These are phyloP conservation scores for Willaertia magna DNA, from an alignment of 208 protist genomes.

Conservation along the genomic window DNA sequence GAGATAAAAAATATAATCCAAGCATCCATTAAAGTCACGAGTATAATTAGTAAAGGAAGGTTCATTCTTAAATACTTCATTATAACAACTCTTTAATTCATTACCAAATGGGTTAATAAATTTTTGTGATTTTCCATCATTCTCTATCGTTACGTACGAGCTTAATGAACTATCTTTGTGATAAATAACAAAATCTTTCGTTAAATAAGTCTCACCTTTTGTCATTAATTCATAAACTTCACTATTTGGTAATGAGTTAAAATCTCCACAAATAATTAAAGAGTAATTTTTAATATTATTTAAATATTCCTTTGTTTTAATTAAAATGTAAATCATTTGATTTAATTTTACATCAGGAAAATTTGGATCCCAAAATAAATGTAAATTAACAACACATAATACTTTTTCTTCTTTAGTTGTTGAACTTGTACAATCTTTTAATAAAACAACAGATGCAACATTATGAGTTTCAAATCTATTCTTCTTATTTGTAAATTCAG, in stretches of 20 bases:
- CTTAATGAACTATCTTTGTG: neutral
- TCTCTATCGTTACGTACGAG: too few relatives aligned
- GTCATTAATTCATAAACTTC: neutral
- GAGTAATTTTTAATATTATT: neutral
- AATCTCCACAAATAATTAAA: neutral
- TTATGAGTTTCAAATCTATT: neutral
- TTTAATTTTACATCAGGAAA: neutral
- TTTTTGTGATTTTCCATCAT: neutral
- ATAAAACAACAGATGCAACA: neutral
- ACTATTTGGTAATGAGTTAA: neutral
- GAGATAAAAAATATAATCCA: neutral
- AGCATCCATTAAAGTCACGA: neutral
- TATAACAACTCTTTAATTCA: neutral
- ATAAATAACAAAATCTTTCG: neutral
- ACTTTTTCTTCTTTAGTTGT: too few relatives aligned
- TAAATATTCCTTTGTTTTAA: neutral
- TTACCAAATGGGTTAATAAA: neutral
- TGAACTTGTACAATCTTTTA: neutral
- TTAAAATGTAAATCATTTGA: neutral
- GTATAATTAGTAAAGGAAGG: conserved; percentile 2
- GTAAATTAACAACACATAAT: neutral
- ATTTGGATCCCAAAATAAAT: conserved; percentile 2
- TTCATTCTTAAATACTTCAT: neutral
- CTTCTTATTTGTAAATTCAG: neutral
- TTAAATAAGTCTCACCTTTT: neutral